Evolutionary conservation across 2,329 filamentous ascomycete genomes (phyloP), one percentile per base, ranked within the genome.

Genomic region (Mycocentrospora acerina): DNA sequence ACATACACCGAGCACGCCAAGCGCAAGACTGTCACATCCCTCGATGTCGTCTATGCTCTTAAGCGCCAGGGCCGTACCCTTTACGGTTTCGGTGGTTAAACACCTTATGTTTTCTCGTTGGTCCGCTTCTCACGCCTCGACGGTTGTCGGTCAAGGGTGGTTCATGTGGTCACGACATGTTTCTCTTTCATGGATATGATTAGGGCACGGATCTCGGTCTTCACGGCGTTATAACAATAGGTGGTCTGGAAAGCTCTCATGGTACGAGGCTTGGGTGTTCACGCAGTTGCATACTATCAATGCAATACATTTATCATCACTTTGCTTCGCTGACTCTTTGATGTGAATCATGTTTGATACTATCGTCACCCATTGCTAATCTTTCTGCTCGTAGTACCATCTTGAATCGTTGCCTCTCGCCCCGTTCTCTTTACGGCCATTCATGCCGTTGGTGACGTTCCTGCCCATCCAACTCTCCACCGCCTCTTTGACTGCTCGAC

Each of bases 61-160:
- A 81, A 83, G 76, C 73, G 80, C 64, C 80, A 83, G 71, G 80
- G 80, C 63, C 77, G 85, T 53, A 71, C 86, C 67, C 85, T 90
- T 55, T 90, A 90, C 79, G 86, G 86, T 77, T 90, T 90, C 80
- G 86, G 86, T 80, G 86, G 86, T 80, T 90, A 87, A 82, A 63
- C 64, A 36, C 42, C 40, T 51, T 55, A 9, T 22, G 5, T 40
- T 43, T 30, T 43, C 35, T 41, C 35, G 46, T 52, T 40, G 47
- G 45, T 41, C 34, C 34, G 35, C 42, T 29, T 44, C 29, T 35
- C 30, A 42, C 36, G 25, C 19, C 42, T 29, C 24, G 33, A 32
- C 25, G 37, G 32, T 37, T 39, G 29, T 50, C 45, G 39, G 48
- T 49, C 31, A n/a, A n/a, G 29, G 41, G 38, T 43, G 43, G 44